Evolutionary conservation across 345 rosid species (phyloP).

Genomic region (Citrus reticulata): DNA sequence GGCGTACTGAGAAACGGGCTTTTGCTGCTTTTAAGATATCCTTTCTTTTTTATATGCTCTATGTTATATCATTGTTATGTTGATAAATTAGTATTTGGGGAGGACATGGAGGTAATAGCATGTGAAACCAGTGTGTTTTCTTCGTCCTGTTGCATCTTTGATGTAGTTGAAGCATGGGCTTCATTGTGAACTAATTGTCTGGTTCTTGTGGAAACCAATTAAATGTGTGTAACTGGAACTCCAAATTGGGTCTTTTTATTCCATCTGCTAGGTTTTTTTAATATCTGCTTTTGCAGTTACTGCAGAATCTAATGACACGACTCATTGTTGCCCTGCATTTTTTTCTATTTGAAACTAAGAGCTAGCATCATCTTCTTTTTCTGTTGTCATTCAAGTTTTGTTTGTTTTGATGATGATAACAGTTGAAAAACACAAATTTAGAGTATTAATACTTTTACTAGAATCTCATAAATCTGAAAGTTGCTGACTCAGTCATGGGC

Average conservation of each 20-base stretch:
- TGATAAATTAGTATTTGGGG: background rate
- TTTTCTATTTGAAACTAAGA: background rate
- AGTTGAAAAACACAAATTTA: background rate
- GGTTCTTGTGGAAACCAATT: background rate
- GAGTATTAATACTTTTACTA: background rate
- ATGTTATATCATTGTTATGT: background rate
- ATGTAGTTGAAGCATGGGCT: background rate
- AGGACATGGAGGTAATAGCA: background rate
- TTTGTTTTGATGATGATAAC: background rate
- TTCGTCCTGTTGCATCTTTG: background rate
- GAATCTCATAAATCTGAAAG: background rate
- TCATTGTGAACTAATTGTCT: background rate
- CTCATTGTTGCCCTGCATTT: background rate
- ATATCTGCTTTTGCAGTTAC: background rate
- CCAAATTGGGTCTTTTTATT: background rate
- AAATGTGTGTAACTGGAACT: background rate
- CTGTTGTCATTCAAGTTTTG: background rate
- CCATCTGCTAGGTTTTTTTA: background rate
- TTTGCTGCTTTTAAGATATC: constrained; percentile 99
- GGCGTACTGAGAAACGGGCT: constrained; percentile 94
- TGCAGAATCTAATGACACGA: background rate
- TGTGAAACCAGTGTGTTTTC: background rate
- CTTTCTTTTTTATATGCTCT: constrained; percentile 25
- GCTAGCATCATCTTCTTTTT: background rate
- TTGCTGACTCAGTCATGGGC: background rate